Evolutionary conservation across 164 flowering plant genomes (phyloP).

Genomic region (Piper longum): DNA sequence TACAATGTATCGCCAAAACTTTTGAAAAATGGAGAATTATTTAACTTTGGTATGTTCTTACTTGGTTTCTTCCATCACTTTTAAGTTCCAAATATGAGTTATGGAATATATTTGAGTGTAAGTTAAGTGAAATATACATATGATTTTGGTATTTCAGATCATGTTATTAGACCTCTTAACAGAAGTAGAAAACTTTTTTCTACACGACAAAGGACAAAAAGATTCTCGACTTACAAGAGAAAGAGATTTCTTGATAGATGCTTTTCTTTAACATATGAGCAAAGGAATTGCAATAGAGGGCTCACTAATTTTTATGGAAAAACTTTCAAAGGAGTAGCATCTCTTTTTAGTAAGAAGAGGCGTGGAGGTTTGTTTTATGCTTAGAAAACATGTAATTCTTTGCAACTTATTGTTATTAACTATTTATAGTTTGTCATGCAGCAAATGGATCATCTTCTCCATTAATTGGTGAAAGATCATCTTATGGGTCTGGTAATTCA

Average conservation of each 20-base stretch:
- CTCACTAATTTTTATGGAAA: no score
- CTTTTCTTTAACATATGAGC: constrained; percentile 31
- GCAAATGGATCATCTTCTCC: no score
- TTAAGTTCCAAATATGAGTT: no score
- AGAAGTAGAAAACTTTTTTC: constrained; percentile 33
- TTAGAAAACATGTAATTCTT: no score
- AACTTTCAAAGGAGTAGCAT: neutral
- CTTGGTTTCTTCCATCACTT: neutral
- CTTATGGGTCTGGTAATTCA: no score
- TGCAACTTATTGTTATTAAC: no score
- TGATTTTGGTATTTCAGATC: constrained; percentile 25
- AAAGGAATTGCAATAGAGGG: constrained; percentile 12
- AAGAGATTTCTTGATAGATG: constrained; percentile 35
- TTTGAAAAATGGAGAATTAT: constrained; percentile 29
- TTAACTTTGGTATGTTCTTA: constrained; percentile 26
- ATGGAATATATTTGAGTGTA: no score
- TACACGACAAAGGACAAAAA: constrained; percentile 52
- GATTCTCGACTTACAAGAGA: constrained; percentile 58
- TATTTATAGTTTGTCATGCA: no score
- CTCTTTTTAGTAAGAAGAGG: no score
- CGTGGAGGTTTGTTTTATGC: no score
- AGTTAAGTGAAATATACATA: no score
- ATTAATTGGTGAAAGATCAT: no score
- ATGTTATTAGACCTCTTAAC: constrained; percentile 18
- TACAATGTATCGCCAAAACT: constrained; percentile 42